Evolutionary conservation across 352 stramenopile species (phyloP).

Genomic region (Phytophthora pseudosyringae): DNA sequence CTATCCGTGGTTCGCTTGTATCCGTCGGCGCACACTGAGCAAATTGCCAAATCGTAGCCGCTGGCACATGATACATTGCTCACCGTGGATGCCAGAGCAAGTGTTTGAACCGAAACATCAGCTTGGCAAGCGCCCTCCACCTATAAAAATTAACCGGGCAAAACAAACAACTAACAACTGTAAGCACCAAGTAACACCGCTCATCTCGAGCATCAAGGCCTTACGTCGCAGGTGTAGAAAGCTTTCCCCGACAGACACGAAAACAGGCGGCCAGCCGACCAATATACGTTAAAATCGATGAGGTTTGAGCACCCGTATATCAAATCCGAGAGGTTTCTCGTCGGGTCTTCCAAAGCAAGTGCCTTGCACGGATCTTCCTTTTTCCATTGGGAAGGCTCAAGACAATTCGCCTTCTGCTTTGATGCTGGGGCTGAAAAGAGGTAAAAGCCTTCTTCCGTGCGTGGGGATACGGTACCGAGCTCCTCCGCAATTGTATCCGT

Average conservation of each 20-base stretch:
- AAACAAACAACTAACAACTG: not conserved
- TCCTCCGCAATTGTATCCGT: conserved; percentile 55
- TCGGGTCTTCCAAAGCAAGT: conserved; percentile 22
- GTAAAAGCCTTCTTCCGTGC: conserved; percentile 63
- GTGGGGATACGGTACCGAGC: conserved; percentile 56
- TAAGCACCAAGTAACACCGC: not conserved
- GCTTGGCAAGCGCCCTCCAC: conserved; percentile 54
- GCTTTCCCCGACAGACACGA: conserved; percentile 57
- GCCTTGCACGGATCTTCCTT: conserved; percentile 56
- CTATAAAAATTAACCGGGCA: conserved; percentile 14
- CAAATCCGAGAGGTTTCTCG: conserved; percentile 36
- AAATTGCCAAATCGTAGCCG: conserved; percentile 70
- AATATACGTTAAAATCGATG: conserved; percentile 58
- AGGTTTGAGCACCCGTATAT: conserved; percentile 48
- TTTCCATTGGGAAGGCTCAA: conserved; percentile 48
- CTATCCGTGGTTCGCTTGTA: conserved; percentile 68
- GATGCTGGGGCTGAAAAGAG: conserved; percentile 58
- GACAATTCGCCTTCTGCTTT: conserved; percentile 37
- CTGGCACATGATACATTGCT: conserved; percentile 44
- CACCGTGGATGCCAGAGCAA: conserved; percentile 18
- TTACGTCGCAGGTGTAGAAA: conserved; percentile 76
- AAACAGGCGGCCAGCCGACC: conserved; percentile 61
- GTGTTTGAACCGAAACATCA: conserved; percentile 52
- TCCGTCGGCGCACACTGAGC: conserved; percentile 62
- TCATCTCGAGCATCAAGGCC: not conserved